These are phyloP conservation scores for Cotoneaster glaucophyllus DNA, from an alignment of 306 rosid genomes.

Conservation along the genomic window DNA sequence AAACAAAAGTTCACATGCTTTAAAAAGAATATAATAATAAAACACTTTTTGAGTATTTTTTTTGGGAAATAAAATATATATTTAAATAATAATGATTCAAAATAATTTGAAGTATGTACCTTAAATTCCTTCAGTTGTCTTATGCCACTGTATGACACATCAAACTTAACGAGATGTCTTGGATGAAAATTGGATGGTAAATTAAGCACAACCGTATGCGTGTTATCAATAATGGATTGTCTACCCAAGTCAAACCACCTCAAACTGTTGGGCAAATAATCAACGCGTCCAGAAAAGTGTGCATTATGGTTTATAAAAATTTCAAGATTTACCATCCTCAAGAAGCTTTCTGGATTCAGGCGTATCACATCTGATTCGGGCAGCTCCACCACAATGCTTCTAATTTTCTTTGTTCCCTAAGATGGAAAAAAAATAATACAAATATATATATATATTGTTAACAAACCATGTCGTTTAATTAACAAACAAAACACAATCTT, in stretches of 20 bases:
- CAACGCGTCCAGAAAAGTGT: conserved; percentile 7
- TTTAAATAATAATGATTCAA: no score
- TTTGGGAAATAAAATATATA: no score
- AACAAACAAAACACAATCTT: no score
- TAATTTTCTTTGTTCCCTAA: not conserved
- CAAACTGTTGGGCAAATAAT: conserved; percentile 23
- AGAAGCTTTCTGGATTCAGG: no score
- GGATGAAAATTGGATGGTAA: not conserved
- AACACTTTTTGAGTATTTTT: no score
- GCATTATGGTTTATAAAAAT: conserved; percentile 17
- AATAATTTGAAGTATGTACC: not conserved
- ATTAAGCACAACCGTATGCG: conserved; percentile 13
- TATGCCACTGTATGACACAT: not conserved
- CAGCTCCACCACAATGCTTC: not conserved
- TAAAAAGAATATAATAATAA: no score
- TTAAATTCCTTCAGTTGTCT: conserved; percentile 7
- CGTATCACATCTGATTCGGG: no score
- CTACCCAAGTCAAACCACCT: conserved; percentile 24
- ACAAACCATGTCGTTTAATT: no score
- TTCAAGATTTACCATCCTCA: no score
- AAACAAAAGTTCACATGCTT: not conserved
- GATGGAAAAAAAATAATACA: conserved; percentile 13
- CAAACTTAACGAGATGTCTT: not conserved
- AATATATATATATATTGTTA: no score
- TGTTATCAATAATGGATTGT: conserved; percentile 19